phyloP scores from a whole-genome alignment of 106 monocot species.

The Narthecium ossifragum region DNA sequence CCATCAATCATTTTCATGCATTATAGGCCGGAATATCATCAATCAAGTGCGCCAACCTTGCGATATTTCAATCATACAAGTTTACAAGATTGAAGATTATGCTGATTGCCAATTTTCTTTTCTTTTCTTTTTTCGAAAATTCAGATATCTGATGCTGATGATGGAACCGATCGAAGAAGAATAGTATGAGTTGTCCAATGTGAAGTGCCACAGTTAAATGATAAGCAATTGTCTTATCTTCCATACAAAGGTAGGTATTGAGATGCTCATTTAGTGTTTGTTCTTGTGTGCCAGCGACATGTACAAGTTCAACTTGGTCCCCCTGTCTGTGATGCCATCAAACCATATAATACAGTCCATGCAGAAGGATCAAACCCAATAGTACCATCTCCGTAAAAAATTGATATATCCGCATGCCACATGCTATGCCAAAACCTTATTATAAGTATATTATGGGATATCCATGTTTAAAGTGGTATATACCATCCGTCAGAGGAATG shows the following conservation, averaged over 20 bases:
- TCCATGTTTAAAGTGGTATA: too few relatives aligned
- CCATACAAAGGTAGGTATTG: slow-evolving; percentile 38
- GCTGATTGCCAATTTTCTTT: too few relatives aligned
- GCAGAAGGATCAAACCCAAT: slow-evolving; percentile 72
- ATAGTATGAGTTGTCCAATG: slow-evolving; percentile 34
- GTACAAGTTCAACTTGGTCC: slow-evolving; percentile 25
- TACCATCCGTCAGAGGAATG: too few relatives aligned
- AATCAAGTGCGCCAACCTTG: too few relatives aligned
- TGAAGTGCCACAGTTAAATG: slow-evolving; percentile 39
- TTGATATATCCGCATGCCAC: too few relatives aligned
- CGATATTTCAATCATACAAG: too few relatives aligned
- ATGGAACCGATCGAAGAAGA: too few relatives aligned
- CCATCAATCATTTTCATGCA: too few relatives aligned
- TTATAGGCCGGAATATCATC: too few relatives aligned
- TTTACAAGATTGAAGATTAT: too few relatives aligned
- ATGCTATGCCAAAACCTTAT: too few relatives aligned
- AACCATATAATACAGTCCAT: slow-evolving; percentile 68
- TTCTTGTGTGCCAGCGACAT: slow-evolving; percentile 30
- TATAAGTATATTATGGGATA: too few relatives aligned
- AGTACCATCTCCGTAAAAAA: slow-evolving; percentile 83
- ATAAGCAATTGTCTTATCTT: slow-evolving; percentile 32
- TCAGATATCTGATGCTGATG: slow-evolving; percentile 49
- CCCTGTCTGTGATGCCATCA: slow-evolving; percentile 58
- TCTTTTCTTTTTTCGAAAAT: slow-evolving; percentile 58
- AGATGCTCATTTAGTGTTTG: slow-evolving; percentile 42